Evolutionary conservation across 1,284 basidiomycete genomes (phyloP), one percentile per base, ranked within the genome.

Genomic region (Pyrrhoderma noxium): DNA sequence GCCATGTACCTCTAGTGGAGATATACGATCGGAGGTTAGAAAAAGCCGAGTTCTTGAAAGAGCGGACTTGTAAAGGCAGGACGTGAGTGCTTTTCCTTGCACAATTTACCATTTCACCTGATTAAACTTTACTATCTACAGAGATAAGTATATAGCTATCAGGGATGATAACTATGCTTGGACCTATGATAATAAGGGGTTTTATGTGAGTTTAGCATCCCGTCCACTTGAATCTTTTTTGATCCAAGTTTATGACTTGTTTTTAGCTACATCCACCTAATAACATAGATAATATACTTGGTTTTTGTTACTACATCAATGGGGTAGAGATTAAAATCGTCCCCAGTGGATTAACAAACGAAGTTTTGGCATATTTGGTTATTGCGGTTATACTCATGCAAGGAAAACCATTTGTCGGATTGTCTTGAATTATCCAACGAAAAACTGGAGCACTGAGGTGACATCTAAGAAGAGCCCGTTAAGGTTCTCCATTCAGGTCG

Each of bases 401-500:
- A 37, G 49, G 53, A 16, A 44, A 41, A 25, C 37, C 36, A 45
- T 55, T 55, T 35, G 53, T 51, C 27, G 53, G 53, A 11, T 27
- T 54, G 11, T 21, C 35, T 1, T 50, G 37, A 47, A 40, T 7
- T 11, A 5, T 5, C 27, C 5, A 31, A 5, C 11, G 11, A 31
- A 5, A 31, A 5, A 5, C 5, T 31, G 27, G 11, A 31, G 11
- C 27, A 31, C 27, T 5, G 27, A 31, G 7, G 27, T 31, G 27
- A 11, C 11, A 11, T 31, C 27, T 31, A 11, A 31, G 27, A 11
- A 11, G 27, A 31, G 5, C n/a, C n/a, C n/a, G n/a, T n/a, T n/a
- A n/a, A n/a, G n/a, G n/a, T n/a, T n/a, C n/a, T n/a, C n/a, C n/a
- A n/a, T n/a, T n/a, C n/a, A n/a, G n/a, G n/a, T n/a, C n/a, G n/a